A percentile compares a stretch with the other conserved stretches of the same genome.
Conservation (phyloP, 2,329 filamentous ascomycete species). For the Fusarium secorum region DNA sequence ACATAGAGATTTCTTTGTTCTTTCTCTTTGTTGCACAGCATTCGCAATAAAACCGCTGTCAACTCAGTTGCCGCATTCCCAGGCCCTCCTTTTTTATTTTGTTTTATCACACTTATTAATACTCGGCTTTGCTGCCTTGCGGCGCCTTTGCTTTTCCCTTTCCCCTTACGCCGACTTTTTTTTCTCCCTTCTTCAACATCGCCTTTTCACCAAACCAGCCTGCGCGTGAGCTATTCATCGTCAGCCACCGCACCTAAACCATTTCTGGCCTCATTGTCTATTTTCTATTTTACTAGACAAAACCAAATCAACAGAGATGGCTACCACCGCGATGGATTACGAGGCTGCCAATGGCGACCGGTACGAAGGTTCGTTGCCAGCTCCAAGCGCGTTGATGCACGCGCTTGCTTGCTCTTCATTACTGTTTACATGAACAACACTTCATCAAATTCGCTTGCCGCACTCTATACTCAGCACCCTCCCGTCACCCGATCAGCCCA, state of each 20-base stretch:
- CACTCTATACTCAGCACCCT: background rate
- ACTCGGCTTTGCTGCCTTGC: slow-evolving; percentile 26
- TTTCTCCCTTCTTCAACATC: slow-evolving; percentile 40
- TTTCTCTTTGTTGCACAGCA: slow-evolving; percentile 17
- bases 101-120: slow-evolving; percentile 21
- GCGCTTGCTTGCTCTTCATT: slow-evolving; percentile 17
- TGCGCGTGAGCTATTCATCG: slow-evolving; percentile 39
- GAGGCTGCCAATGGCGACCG: slow-evolving; percentile 72
- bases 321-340: slow-evolving; percentile 74
- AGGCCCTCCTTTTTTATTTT: slow-evolving; percentile 21
- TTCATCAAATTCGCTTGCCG: background rate
- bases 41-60: slow-evolving; percentile 28
- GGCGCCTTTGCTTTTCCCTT: slow-evolving; percentile 36
- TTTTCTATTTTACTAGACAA: slow-evolving; percentile 12
- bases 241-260: slow-evolving; percentile 33
- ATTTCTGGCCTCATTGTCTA: slow-evolving; percentile 25
- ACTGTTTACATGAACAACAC: background rate
- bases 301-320: slow-evolving; percentile 53
- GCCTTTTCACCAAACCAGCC: slow-evolving; percentile 31
- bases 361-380: slow-evolving; percentile 65
- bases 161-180: slow-evolving; percentile 39
- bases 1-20: slow-evolving; percentile 25
- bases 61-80: slow-evolving; percentile 13
- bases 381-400: slow-evolving; percentile 21
- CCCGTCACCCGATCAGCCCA: background rate